Base-by-base conservation (phyloP, 495 filamentous ascomycete genomes). In the Melanomma pulvis-pyrius region DNA sequence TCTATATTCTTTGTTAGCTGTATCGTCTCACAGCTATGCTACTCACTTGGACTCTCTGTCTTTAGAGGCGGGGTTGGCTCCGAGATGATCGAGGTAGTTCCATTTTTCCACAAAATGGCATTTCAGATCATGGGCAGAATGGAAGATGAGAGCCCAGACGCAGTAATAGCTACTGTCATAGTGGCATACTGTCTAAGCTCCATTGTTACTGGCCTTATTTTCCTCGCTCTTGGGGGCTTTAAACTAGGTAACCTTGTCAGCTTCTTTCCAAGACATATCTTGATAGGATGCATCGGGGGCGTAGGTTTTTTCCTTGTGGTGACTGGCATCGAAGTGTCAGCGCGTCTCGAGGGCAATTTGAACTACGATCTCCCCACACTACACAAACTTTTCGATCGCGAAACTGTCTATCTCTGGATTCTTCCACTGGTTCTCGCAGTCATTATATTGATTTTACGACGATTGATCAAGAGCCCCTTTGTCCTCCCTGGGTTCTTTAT, bases 1-100 rank as follows among this genome's bases (percentile, higher is more conserved):
- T 96, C 96, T 0, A 98, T 98, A 81, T 98, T 97, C 79, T 98
- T 97, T 73, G 90, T 98, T 66, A 97, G 93, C 80, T 96, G 91
- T 61, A 97, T 98, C 65, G 84, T 98, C 25, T 88, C 96, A 0
- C 94, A 98, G 72, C 76, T 98, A 49, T 89, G 91, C n/a, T 98
- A 93, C 75, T 97, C 93, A 1, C 83, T 82, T 58, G 84, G 86
- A 5, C 90, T 91, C 6, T 96, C 92, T 72, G 86, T 91, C 25
- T 98, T 98, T 79, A 88, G 87, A 70, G 93, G 94, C 13, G 94
- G 90, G 7, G 87, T 98, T 70, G 94, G 94, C 24, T 97, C 93
- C n/a, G 94, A 98, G 74, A 89, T 98, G 88, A 98, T 98, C 63
- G 93, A 98, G 79, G 92, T 98, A 8, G 92, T 98, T 7, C 93